Evolutionary conservation across 345 rosid genomes (phyloP), one percentile per base, ranked within the genome.

Genomic region (Eucalyptus polyanthemos): DNA sequence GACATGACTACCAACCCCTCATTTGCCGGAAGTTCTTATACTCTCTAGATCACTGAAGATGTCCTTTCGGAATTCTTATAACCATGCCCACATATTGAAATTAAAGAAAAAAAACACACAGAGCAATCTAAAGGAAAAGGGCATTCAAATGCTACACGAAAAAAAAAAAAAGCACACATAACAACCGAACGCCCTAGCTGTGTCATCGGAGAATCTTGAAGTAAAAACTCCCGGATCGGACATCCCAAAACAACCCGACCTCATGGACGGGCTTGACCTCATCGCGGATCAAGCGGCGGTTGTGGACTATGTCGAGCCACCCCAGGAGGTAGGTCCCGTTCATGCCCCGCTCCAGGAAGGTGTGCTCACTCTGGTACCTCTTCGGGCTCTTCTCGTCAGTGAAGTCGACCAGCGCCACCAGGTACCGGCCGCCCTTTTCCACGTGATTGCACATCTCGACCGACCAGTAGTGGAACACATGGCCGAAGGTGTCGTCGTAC

Each of bases 211-310:
- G 50, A 12, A 93, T 31, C 91, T 91, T 93, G 42, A 94, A 90
- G 50, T 90, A 87, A 56, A 92, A 90, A 24, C 86, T 53, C 11
- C 86, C 37, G 40, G 91, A 72, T 50, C 88, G 90, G 27, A 56
- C 53, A 72, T 94, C 94, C 91, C 92, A 93, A 19, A 91, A 91
- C 87, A 94, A 54, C 3, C 93, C 93, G 14, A 93, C 58, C 88
- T 93, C 92, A 21, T 90, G 9, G 45, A 8, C 94, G 14, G 53
- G 19, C 19, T 50, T 50, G 53, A 50, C 91, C 93, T 50, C 8
- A 50, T 50, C 53, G 19, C 3, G 8, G 53, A 15, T 50, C 8
- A 50, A 50, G 69, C 5, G 67, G 42, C 91, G 88, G n/a, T 42
- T 25, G 13, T 89, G 88, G 56, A 90, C 80, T 22, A 94, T 56